Evolutionary conservation across 441 rosid species (phyloP).

Genomic region (Croton laevigatus): DNA sequence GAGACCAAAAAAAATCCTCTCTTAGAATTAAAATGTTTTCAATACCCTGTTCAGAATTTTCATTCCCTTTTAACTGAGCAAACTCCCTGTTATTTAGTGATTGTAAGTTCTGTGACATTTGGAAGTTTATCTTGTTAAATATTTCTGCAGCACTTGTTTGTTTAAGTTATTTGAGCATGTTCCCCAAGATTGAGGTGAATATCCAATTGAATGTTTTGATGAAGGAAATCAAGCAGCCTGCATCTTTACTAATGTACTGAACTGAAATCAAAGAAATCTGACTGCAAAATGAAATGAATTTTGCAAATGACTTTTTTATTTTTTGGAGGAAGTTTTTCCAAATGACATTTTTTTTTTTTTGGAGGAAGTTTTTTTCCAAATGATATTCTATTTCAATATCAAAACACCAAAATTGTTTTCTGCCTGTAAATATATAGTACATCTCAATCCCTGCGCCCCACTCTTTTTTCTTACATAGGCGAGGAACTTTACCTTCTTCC

Average conservation of each 20-base stretch:
- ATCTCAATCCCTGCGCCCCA: not conserved
- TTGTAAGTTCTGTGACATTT: not conserved
- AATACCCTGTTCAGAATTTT: not conserved
- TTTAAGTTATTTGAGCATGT: not conserved
- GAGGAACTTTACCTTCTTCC: not conserved
- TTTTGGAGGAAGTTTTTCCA: too few species aligned
- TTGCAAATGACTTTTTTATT: too few species aligned
- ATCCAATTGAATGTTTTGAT: too few species aligned
- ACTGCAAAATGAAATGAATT: slow-evolving; percentile 3
- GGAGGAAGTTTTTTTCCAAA: too few species aligned
- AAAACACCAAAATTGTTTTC: not conserved
- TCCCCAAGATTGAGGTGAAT: not conserved
- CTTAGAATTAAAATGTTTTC: not conserved
- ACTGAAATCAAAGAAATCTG: too few species aligned
- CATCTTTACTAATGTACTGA: too few species aligned
- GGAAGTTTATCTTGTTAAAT: not conserved
- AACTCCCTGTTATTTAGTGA: not conserved
- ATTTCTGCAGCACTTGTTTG: not conserved
- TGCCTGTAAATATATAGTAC: not conserved
- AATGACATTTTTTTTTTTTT: too few species aligned
- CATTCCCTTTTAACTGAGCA: not conserved
- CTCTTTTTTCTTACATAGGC: not conserved
- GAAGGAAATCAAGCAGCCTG: too few species aligned
- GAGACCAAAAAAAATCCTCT: not conserved
- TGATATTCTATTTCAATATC: not conserved